A percentile compares a stretch with the other conserved stretches of the same genome.
Evolutionary conservation across 441 rosid genomes (phyloP).

Genomic region (Arabidopsis hybrid): DNA sequence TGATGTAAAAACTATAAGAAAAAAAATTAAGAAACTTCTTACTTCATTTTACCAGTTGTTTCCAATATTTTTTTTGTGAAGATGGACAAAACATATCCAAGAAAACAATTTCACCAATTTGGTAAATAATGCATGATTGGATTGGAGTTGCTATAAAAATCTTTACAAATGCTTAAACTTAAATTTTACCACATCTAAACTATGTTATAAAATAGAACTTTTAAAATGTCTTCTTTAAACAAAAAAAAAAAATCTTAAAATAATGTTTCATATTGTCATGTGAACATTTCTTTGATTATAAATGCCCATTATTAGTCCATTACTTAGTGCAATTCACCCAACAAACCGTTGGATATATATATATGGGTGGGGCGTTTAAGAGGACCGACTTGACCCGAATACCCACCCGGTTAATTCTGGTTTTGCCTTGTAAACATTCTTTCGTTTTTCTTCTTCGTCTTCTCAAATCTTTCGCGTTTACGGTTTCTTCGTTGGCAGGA

Average conservation of each 20-base stretch:
- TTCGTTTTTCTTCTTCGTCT: constrained; percentile 2
- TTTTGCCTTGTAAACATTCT: constrained; percentile 20
- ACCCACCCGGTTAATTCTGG: constrained; percentile 25
- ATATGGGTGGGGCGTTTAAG: background rate
- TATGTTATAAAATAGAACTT: no score
- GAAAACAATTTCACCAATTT: background rate
- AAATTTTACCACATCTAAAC: no score
- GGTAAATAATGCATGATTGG: no score
- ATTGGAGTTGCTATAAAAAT: no score
- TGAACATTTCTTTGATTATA: background rate
- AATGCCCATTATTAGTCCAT: background rate
- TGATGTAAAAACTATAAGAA: no score
- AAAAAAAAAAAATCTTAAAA: no score
- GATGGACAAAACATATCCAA: background rate
- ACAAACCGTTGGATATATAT: background rate
- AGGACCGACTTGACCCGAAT: constrained; percentile 11
- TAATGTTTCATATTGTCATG: no score
- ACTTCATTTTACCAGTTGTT: background rate
- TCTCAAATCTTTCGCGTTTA: constrained; percentile 14
- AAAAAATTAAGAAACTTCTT: background rate
- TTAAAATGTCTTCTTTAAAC: no score
- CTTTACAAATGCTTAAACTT: no score
- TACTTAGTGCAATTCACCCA: background rate
- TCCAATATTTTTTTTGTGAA: background rate
- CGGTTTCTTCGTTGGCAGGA: constrained; percentile 26